Evolutionary conservation across 2,329 filamentous ascomycete species (phyloP), one percentile per base, ranked within the genome.

Genomic region (Gaeumannomyces sp.): DNA sequence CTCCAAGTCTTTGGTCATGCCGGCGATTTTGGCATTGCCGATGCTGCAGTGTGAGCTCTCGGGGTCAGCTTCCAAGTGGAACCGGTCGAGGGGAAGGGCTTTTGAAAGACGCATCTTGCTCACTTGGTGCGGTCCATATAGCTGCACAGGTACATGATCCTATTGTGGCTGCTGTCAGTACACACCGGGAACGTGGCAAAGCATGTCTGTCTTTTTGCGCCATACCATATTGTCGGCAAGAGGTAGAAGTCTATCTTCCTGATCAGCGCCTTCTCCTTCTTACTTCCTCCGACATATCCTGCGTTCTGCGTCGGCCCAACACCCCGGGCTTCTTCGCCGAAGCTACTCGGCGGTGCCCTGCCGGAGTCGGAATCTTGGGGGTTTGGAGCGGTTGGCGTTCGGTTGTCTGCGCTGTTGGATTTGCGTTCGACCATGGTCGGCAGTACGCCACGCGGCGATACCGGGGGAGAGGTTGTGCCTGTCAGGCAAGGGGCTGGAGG

Each of bases 21-120:
- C 71, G 63, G 71, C 72, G 64, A 84, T 80, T 72, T 81, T 83
- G 14, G 83, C 81, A 71, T 83, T 83, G 25, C 69, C 69, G 58
- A 69, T 64, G 70, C 68, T 70, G 25, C 61, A 56, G 62, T 53
- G 62, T 62, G 56, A 27, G 56, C 56, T 13, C 38, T 58, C n/a
- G n/a, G 19, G 10, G 27, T 28, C 25, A 16, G 25, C 57, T 7
- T 29, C 57, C 57, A 29, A 59, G 27, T 29, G 27, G 14, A 28
- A 28, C 27, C 3, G 11, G 10, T 19, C 4, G n/a, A 13, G 22
- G 6, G 25, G n/a, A 28, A 10, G 25, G 8, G 13, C 5, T 7
- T 19, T 16, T 28, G 57, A 58, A 28, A 7, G n/a, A 28, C 10
- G 1, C 3, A 5, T 31, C 25, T 28, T 27, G 22, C 45, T 56